Evolutionary conservation across 1,139 yeast genomes (phyloP).

Genomic region (Spathaspora sp.): DNA sequence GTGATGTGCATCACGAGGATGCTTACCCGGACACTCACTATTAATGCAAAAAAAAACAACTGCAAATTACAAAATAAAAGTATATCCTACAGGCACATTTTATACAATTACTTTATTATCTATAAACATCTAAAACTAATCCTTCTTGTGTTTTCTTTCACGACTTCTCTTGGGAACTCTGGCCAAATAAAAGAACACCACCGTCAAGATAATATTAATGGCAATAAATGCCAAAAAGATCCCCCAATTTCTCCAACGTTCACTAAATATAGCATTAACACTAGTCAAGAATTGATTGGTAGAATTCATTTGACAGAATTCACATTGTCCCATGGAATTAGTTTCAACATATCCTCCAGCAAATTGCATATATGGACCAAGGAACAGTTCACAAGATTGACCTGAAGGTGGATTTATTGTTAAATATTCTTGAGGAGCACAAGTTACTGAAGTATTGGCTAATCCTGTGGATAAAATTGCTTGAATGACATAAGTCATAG

Average conservation of each 20-base stretch:
- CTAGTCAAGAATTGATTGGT: conserved; percentile 53
- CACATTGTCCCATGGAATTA: conserved; percentile 37
- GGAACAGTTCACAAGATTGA: conserved; percentile 53
- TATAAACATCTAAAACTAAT: conserved; percentile 1
- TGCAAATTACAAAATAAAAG: not conserved
- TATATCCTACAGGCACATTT: not conserved
- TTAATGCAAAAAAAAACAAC: not conserved
- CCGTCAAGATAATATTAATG: conserved; percentile 52
- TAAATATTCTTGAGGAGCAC: conserved; percentile 28
- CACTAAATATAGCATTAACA: conserved; percentile 41
- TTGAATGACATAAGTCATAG: conserved; percentile 60
- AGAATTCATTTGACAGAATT: conserved; percentile 47
- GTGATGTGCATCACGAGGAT: not conserved
- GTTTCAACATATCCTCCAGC: conserved; percentile 55
- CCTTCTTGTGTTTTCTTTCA: conserved; percentile 14
- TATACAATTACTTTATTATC: not conserved
- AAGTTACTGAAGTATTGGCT: conserved; percentile 24
- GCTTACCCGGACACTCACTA: not conserved
- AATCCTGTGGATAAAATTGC: conserved; percentile 27
- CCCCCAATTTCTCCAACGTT: conserved; percentile 73
- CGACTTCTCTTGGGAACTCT: conserved; percentile 64
- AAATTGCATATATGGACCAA: conserved; percentile 40
- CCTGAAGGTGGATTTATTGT: conserved; percentile 42
- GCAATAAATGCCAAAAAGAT: conserved; percentile 47
- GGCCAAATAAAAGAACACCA: conserved; percentile 66